phyloP scores from a whole-genome alignment of 306 rosid species.

The Carpinus viminea region DNA sequence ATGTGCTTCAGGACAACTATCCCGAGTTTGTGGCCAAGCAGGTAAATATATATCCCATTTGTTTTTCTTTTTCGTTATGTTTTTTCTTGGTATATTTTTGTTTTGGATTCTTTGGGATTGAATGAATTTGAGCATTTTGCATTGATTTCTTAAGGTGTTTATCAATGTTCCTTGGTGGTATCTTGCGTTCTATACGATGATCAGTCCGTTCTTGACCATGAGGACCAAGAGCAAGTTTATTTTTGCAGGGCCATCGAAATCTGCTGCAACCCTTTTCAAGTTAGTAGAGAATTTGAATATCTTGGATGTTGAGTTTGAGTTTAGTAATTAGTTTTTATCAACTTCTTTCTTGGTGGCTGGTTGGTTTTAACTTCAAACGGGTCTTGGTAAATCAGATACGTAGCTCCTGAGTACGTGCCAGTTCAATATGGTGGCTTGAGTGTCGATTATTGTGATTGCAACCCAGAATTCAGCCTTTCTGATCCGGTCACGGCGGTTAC shows the following conservation, averaged over 20 bases:
- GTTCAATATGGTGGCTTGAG: conserved; percentile 89
- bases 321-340: neutral
- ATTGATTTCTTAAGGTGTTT: conserved; percentile 40
- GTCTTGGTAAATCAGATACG: conserved; percentile 49
- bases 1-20: conserved; percentile 89
- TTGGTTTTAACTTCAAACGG: conserved; percentile 8
- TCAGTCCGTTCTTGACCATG: conserved; percentile 55
- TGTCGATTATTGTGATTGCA: conserved; percentile 90
- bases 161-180: conserved; percentile 72
- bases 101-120: neutral
- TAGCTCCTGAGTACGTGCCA: conserved; percentile 84
- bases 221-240: conserved; percentile 70
- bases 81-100: neutral
- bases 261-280: conserved; percentile 68
- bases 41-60: conserved; percentile 30
- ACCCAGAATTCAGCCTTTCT: conserved; percentile 73
- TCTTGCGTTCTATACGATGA: conserved; percentile 52
- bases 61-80: neutral
- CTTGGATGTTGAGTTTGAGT: neutral
- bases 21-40: conserved; percentile 94
- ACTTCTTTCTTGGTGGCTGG: conserved; percentile 9
- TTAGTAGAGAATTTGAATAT: conserved; percentile 31
- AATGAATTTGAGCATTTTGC: neutral
- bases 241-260: conserved; percentile 41
- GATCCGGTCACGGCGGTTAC: conserved; percentile 65